Base-by-base conservation (phyloP, 139 green algal species). In the Edaphochlamys debaryana region DNA sequence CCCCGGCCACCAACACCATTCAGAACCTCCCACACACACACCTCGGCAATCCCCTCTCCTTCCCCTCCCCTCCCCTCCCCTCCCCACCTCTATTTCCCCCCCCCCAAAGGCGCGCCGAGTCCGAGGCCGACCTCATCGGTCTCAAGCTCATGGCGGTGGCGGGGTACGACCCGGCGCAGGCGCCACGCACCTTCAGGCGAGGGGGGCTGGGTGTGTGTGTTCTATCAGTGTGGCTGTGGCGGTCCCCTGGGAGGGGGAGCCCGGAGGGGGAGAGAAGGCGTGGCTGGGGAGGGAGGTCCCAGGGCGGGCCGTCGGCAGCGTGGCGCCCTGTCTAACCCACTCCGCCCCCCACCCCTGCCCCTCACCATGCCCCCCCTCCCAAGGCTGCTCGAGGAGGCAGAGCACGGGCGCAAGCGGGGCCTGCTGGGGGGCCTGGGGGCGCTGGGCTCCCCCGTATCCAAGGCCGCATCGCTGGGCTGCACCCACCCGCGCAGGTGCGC, bases 121-220 rank as follows among this genome's bases (percentile, higher is more conserved):
- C 86, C 17, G 90, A 93, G 79, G 89, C 89, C 27, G 89, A 93
- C 69, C 79, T 91, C 40, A 92, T 93, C 71, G 89, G 89, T 6
- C 60, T 93, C 41, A 91, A 93, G 85, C 87, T 93, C 29, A 91
- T 93, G 87, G 79, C 87, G 1, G 69, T 90, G 72, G 87, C 89
- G 6, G 87, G 89, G 40, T 91, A 87, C 67, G 83, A 90, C 73
- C 68, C 77, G 17, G 30, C 62, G 69, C 79, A 67, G 50, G 87
- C 87, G 29, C 87, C 87, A 11, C 69, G 77, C n/a, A 88, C 88
- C 13, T 91, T 91, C 79, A 64, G 56, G 67, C 56, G 67, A 0
- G 27, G 4, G 40, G 8, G 27, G 19, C 20, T 4, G 36, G 36
- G 19, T 1, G 15, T 19, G 25, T 4, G 32, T n/a, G n/a, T n/a